These are phyloP conservation scores for Ogataea henricii DNA, from an alignment of 805 yeast species.

Conservation along the genomic window DNA sequence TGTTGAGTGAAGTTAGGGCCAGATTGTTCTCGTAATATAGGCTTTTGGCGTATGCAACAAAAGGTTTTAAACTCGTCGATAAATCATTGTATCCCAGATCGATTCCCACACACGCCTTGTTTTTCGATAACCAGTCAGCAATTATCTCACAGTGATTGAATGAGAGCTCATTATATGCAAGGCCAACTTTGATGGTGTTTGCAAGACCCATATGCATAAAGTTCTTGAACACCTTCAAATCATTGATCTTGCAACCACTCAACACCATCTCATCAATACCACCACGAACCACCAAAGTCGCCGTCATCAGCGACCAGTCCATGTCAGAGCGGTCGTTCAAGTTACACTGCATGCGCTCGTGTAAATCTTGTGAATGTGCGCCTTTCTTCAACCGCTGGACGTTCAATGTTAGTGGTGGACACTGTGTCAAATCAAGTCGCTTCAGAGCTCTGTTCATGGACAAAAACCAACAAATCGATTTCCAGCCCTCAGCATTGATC, in stretches of 20 bases:
- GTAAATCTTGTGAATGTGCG: conserved; percentile 20
- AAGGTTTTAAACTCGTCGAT: conserved; percentile 38
- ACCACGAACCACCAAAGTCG: conserved; percentile 65
- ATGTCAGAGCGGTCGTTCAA: conserved; percentile 63
- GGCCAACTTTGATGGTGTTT: conserved; percentile 65
- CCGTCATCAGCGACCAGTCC: conserved; percentile 81
- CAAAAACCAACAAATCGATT: conserved; percentile 71
- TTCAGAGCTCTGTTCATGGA: conserved; percentile 59
- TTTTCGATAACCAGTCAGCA: conserved; percentile 56
- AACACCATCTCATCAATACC: conserved; percentile 79
- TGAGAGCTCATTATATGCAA: conserved; percentile 71
- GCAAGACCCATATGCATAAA: conserved; percentile 58
- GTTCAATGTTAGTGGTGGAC: conserved; percentile 50
- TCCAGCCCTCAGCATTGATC: conserved; percentile 76
- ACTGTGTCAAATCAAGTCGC: conserved; percentile 72
- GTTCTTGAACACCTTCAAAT: conserved; percentile 54
- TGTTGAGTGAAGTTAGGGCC: conserved; percentile 60
- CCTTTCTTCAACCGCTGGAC: conserved; percentile 41
- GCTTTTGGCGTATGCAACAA: conserved; percentile 36
- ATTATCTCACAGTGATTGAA: conserved; percentile 58
- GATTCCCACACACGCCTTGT: conserved; percentile 59
- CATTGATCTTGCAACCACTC: conserved; percentile 71
- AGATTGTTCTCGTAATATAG: conserved; percentile 29
- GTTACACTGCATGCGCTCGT: conserved; percentile 48
- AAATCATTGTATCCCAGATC: conserved; percentile 86